Evolutionary conservation across 768 basidiomycete species (phyloP), one percentile per base, ranked within the genome.

Genomic region (Kondoa subrosea): DNA sequence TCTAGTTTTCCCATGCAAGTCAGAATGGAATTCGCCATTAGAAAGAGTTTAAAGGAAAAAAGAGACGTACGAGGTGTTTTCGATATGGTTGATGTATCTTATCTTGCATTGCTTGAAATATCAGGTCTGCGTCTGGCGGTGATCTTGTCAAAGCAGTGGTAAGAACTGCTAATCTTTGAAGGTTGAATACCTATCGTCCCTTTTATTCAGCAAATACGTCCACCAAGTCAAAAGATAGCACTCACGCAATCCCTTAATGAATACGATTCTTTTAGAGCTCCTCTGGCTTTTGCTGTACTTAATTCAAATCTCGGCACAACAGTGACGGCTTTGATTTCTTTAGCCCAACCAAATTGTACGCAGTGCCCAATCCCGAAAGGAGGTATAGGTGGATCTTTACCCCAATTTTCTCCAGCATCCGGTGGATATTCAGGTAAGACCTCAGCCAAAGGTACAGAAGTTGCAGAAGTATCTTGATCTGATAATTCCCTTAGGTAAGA

Each of bases 101-200:
- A 78, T 99, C 95, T 75, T 96, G 93, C 95, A 97, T 97, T 1
- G 93, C 93, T 76, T 97, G 93, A 77, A 93, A 97, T 68, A 97
- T 96, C n/a, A 99, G 84, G 26, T 85, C 88, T 0, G 95, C 85
- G 76, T 99, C 90, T 1, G 92, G 92, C 1, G 95, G 93, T 14
- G 85, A 84, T 74, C 87, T 86, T 1, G 84, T 87, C 14, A 99
- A 83, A 0, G 95, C 92, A 1, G 91, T 93, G 1, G 93, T 97
- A 66, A 99, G 81, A 31, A 99, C 95, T 0, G 93, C 95, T 16
- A 99, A 80, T 26, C 95, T 84, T 77, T 99, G 95, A 66, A 99
- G 81, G 77, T 99, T 99, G 81, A 97, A 99, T 16, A 99, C 87
- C 95, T 99, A 73, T 32, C 64, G 66, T 26, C 17, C 3, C n/a